Base-by-base conservation (phyloP, 352 stramenopile genomes). In the Pythium vanterpoolii region DNA sequence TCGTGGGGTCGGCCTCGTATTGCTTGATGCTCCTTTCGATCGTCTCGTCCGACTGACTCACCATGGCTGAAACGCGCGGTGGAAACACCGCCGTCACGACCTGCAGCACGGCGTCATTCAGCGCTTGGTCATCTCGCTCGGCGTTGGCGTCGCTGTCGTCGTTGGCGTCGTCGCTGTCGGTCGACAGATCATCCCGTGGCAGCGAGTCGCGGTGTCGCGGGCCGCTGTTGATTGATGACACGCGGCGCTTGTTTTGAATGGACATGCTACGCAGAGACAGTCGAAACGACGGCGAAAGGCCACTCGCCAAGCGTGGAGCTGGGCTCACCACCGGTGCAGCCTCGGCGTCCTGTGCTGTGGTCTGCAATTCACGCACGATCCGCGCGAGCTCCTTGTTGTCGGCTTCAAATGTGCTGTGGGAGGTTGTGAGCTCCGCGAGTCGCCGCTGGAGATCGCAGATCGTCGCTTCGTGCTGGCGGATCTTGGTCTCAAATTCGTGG, bases 71-170 rank as follows among this genome's bases (percentile, higher is more conserved):
- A 28, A 61, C 66, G 16, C 43, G 56, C n/a, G 68, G n/a, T 0
- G 76, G 69, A 36, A 88, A 90, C 14, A 76, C 75, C 0, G 65
- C 68, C 13, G 73, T 69, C 10, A 90, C 73, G 1, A 88, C 76
- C 4, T 79, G 50, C 61, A 77, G 62, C 53, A 90, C 64, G 9
- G 57, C 66, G 4, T 60, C 54, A 33, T 80, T 86, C 6, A 90
- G 55, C 50, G 83, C 73, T 0, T 52, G 55, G 31, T 90, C 81
- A 23, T 85, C 78, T 8, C 51, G 56, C 42, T 71, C 73, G 2
- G 69, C 64, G 21, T 81, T 73, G 26, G 83, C 72, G 4, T 84
- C 72, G 2, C 63, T 65, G 9, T 71, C 64, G 33, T 18, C 46
- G 2, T 78, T 69, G 5, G 70, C 74, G 4, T 72, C 64, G 52